Percentiles rank a stretch among this genome's conserved stretches.
Evolutionary conservation across 2,329 filamentous ascomycete species (phyloP).

Genomic region (Cadophora gregata): DNA sequence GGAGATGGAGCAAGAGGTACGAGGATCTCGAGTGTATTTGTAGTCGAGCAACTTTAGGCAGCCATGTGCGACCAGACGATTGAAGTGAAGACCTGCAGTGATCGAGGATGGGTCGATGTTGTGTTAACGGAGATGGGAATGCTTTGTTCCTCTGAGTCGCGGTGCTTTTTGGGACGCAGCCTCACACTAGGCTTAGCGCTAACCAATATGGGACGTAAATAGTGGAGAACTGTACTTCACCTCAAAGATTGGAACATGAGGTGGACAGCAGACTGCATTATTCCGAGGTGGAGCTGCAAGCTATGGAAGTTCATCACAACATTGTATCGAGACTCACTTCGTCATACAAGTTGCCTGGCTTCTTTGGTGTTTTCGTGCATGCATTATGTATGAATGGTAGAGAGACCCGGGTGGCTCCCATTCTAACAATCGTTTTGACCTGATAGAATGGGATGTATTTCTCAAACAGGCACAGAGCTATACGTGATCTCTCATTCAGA

Average conservation of each 20-base stretch:
- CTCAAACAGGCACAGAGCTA: no score
- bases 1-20: constrained; percentile 8
- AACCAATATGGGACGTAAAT: not conserved
- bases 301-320: not conserved
- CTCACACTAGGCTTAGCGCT: not conserved
- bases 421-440: no score
- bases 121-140: not conserved
- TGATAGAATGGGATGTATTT: no score
- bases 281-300: not conserved
- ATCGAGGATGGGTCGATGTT: not conserved
- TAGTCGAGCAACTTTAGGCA: constrained; percentile 24
- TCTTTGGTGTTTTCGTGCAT: not conserved
- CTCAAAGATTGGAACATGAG: not conserved
- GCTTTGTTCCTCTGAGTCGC: constrained; percentile 7
- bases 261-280: no score
- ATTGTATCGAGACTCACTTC: no score
- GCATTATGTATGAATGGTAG: not conserved
- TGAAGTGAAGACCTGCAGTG: not conserved
- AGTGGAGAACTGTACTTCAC: constrained; percentile 8
- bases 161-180: constrained; percentile 12
- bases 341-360: not conserved
- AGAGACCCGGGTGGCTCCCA: not conserved
- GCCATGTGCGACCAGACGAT: constrained; percentile 6
- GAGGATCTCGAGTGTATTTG: constrained; percentile 21
- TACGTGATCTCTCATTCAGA: not conserved